Evolutionary conservation across 768 basidiomycete genomes (phyloP).

Genomic region (Lactifluus hygrophoroides): DNA sequence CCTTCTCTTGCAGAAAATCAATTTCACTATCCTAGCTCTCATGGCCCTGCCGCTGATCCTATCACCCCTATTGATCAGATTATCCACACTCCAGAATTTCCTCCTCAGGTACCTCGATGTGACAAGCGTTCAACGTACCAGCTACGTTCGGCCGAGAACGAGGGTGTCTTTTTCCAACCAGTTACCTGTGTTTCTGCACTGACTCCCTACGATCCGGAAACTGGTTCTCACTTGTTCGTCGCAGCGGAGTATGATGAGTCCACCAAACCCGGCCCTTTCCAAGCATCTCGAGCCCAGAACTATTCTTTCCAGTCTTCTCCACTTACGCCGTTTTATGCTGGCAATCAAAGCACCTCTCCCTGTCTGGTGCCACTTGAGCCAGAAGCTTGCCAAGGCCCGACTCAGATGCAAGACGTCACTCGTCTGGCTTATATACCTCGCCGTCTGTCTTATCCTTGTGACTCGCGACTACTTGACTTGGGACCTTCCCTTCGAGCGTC

Average conservation of each 20-base stretch:
- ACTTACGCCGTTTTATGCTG: slow-evolving; percentile 1
- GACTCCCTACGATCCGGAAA: background rate
- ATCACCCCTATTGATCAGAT: slow-evolving; percentile 26
- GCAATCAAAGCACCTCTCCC: background rate
- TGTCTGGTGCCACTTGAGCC: background rate
- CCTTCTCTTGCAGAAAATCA: slow-evolving; percentile 7
- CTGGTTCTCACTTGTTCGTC: background rate
- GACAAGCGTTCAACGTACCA: slow-evolving; percentile 11
- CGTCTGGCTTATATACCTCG: slow-evolving; percentile 12
- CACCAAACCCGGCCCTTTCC: slow-evolving; percentile 5
- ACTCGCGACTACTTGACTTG: background rate
- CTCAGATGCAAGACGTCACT: background rate
- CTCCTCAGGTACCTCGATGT: slow-evolving; percentile 22
- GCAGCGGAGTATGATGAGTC: background rate
- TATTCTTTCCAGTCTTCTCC: slow-evolving; percentile 15
- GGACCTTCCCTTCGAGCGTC: background rate
- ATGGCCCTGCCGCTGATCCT: slow-evolving; percentile 9
- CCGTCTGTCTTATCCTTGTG: slow-evolving; percentile 17
- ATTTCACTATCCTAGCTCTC: slow-evolving; percentile 3
- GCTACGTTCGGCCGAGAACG: background rate
- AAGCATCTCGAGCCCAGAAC: slow-evolving; percentile 9
- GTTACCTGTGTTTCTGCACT: background rate
- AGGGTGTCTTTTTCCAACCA: background rate
- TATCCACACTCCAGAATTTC: slow-evolving; percentile 24
- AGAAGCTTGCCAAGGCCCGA: background rate